phyloP scores from a whole-genome alignment of 148 eudicot genomes.

The Chenopodium formosanum region DNA sequence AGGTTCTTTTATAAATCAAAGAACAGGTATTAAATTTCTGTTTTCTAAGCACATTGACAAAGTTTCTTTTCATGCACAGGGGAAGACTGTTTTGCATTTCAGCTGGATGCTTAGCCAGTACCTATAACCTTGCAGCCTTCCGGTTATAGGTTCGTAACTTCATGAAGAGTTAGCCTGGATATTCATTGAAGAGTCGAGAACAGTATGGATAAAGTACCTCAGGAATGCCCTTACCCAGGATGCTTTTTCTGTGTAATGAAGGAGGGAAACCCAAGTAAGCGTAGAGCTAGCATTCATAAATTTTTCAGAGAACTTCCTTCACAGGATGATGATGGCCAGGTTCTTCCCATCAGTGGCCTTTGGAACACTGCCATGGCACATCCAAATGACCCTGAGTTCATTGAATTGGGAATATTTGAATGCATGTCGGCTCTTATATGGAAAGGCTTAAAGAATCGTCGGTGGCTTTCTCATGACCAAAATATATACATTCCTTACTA shows the following conservation, averaged over 20 bases:
- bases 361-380: slow-evolving; percentile 99
- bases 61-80: background rate
- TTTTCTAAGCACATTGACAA: background rate
- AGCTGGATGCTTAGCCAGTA: slow-evolving; percentile 3
- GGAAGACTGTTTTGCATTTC: background rate
- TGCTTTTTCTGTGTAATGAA: slow-evolving; percentile 98
- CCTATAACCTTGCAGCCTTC: slow-evolving; percentile 18
- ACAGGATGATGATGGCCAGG: slow-evolving; percentile 96
- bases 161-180: slow-evolving; percentile 6
- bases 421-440: slow-evolving; percentile 96
- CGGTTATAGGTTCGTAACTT: slow-evolving; percentile 16
- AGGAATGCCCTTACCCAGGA: slow-evolving; percentile 90
- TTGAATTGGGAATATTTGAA: slow-evolving; percentile 88
- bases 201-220: slow-evolving; percentile 65
- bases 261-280: slow-evolving; percentile 86
- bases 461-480: slow-evolving; percentile 96
- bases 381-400: slow-evolving; percentile 97
- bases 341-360: slow-evolving; percentile 95
- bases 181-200: slow-evolving; percentile 9
- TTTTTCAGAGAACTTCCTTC: slow-evolving; percentile 97
- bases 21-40: background rate
- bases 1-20: background rate
- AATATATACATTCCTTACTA: slow-evolving; percentile 94
- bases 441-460: slow-evolving; percentile 89
- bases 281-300: slow-evolving; percentile 75